A percentile compares a stretch with the other conserved stretches of the same genome.
These are phyloP conservation scores for Lichina pygmaea DNA, from an alignment of 495 filamentous ascomycete genomes.

Conservation along the genomic window DNA sequence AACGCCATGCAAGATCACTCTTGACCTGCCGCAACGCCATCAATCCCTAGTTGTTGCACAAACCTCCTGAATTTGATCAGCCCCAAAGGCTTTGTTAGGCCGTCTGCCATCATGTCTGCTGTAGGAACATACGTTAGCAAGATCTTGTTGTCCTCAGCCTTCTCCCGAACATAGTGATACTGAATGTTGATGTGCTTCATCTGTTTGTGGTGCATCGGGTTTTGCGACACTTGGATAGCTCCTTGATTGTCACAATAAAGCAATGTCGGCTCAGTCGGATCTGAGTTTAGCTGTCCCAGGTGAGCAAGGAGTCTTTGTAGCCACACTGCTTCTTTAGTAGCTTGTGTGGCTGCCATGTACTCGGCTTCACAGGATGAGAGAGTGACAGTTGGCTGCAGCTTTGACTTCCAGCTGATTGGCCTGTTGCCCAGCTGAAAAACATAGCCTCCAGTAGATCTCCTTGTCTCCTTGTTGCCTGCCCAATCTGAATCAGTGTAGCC, in stretches of 20 bases:
- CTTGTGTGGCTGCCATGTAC: slow-evolving; percentile 13
- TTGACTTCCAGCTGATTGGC: slow-evolving; percentile 15
- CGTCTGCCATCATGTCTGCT: slow-evolving; percentile 7
- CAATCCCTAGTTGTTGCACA: too few species aligned
- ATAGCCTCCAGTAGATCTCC: slow-evolving; percentile 13
- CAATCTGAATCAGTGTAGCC: slow-evolving; percentile 1
- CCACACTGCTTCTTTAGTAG: slow-evolving; percentile 17
- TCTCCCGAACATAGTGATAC: slow-evolving; percentile 1
- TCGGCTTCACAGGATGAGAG: slow-evolving; percentile 16
- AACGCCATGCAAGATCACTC: too few species aligned
- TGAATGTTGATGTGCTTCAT: slow-evolving; percentile 14
- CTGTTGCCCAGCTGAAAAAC: slow-evolving; percentile 13
- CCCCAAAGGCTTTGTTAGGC: slow-evolving; percentile 10
- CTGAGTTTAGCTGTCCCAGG: background rate
- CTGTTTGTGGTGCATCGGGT: slow-evolving; percentile 10
- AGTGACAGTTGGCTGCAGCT: slow-evolving; percentile 12
- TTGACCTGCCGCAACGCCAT: too few species aligned
- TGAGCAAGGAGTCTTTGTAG: slow-evolving; percentile 9
- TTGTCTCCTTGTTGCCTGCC: slow-evolving; percentile 1
- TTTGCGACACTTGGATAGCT: slow-evolving; percentile 9
- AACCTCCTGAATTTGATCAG: slow-evolving; percentile 8
- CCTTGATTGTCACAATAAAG: slow-evolving; percentile 10
- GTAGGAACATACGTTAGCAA: slow-evolving; percentile 9
- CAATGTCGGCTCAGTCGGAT: background rate
- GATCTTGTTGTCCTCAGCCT: slow-evolving; percentile 8